Base-by-base conservation (phyloP, 768 basidiomycete species). In the Agrocybe pediades region DNA sequence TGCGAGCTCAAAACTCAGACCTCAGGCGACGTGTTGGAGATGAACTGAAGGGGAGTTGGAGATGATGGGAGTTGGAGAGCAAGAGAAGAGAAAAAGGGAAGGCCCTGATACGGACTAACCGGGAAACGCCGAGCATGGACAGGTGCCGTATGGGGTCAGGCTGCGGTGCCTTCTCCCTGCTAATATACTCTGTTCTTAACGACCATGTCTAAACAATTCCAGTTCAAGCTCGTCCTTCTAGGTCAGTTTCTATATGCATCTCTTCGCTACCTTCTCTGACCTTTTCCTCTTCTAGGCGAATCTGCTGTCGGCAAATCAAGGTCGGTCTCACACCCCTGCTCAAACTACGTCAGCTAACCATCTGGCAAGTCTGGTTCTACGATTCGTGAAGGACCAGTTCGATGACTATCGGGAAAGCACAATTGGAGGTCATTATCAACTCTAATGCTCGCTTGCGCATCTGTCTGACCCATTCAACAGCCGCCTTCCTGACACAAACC, bases 401-500 rank as follows among this genome's bases (percentile, higher is more conserved):
- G 93, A 95, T 65, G 93, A 95, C 71, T 95, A 95, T 70, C 81
- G 93, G 70, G 93, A 96, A 74, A 94, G 92, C 62, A 96, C 93
- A 20, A 95, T 95, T 61, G 92, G 93, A 67, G 90, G 92, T 88
- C 21, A 46, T 71, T 49, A 58, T 53, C 64, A 59, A n/a, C 20
- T 50, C 43, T 15, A 43, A 53, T 41, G 33, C 26, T 26, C 7
- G n/a, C 29, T 25, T 21, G 41, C 17, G 8, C 36, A 36, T 60
- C 33, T 56, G 61, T 61, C 48, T 62, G 46, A 49, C 61, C 63
- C 62, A 62, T 39, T 26, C 41, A 50, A 21, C 63, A 93, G 96
- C 96, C 55, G 96, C 96, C 29, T 99, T 99, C 81, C 72, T 99
- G 60, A 98, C 97, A n/a, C 96, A 98, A 71, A 97, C 95, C 2